Percentiles rank a stretch among this genome's conserved stretches.
These are phyloP conservation scores for Cytospora chrysosperma DNA, from an alignment of 2,329 filamentous ascomycete genomes.

Conservation along the genomic window DNA sequence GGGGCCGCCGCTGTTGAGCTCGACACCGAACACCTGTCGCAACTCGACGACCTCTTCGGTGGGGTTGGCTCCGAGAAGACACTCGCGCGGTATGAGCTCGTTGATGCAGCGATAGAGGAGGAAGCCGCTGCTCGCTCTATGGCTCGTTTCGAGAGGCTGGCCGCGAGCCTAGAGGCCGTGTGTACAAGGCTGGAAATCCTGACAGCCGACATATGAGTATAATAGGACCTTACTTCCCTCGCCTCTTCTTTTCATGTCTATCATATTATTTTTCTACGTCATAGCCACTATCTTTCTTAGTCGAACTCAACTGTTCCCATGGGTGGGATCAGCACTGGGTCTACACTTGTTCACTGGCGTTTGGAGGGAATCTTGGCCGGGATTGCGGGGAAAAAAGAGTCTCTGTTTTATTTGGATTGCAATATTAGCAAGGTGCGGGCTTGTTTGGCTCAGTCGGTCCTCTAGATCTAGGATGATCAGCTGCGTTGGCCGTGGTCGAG, in stretches of 20 bases:
- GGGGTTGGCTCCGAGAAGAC: slow-evolving; percentile 64
- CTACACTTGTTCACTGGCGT: slow-evolving; percentile 14
- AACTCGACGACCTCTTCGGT: slow-evolving; percentile 47
- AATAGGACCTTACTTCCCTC: background rate
- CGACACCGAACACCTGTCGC: slow-evolving; percentile 42
- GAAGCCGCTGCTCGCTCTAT: slow-evolving; percentile 44
- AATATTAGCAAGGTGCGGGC: background rate
- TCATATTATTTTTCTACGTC: background rate
- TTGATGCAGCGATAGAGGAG: slow-evolving; percentile 56
- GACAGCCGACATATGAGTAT: slow-evolving; percentile 32
- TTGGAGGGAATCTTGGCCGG: background rate
- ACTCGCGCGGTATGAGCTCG: slow-evolving; percentile 61
- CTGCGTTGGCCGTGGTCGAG: slow-evolving; percentile 1
- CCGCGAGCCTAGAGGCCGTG: slow-evolving; percentile 39
- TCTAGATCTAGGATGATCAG: background rate
- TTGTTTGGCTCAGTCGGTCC: background rate
- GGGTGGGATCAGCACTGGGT: slow-evolving; percentile 9
- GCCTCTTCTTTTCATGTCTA: background rate
- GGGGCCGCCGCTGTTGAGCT: slow-evolving; percentile 37
- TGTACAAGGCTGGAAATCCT: slow-evolving; percentile 39
- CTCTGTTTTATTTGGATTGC: background rate
- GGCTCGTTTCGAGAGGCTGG: slow-evolving; percentile 51
- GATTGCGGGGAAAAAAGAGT: slow-evolving; percentile 7
- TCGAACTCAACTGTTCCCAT: slow-evolving; percentile 15
- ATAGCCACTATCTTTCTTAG: slow-evolving; percentile 15